Base-by-base conservation (phyloP, 805 yeast species). In the Candida manassasensis region DNA sequence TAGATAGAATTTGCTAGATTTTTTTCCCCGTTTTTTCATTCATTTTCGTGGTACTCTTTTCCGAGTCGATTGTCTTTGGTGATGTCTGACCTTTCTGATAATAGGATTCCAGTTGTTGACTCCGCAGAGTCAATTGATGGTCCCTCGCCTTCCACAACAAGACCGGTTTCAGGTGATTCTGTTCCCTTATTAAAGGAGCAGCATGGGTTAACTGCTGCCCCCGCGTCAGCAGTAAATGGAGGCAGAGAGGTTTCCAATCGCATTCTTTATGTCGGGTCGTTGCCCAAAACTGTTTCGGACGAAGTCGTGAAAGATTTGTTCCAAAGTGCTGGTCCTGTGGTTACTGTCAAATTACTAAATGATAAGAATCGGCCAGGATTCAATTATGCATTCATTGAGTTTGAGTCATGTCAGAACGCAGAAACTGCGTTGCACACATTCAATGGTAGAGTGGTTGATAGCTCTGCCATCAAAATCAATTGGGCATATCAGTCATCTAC, bases 401-500 rank as follows among this genome's bases (percentile, higher is more conserved):
- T 75, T 47, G 77, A 69, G 17, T 63, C 62, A 34, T 70, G 76
- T 27, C 66, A 62, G 21, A 67, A 69, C 21, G 95, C 95, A 2
- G 71, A 69, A 25, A 62, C 65, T 41, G 90, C 93, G 1, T 63
- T 79, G 36, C 71, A 70, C 34, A 61, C 76, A 8, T 63, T 84
- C 39, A 74, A 81, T 47, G 87, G 85, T 12, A 61, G 72, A 32
- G 57, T 69, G 19, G 53, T 83, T 39, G 75, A 76, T 42, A 70
- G 71, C 35, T 62, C 69, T 24, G 77, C 73, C 30, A 69, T 87
- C 38, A 75, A 71, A 41, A 73, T 86, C 52, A 83, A 84, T 44
- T 84, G 86, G 81, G 96, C 96, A 6, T 86, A 69, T 62, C 93
- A 84, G 62, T 80, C 87, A 28, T 84, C 83, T 48, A 82, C 82